A percentile compares a stretch with the other conserved stretches of the same genome.
Conservation (phyloP, 441 rosid genomes). For the Capsella rubella region DNA sequence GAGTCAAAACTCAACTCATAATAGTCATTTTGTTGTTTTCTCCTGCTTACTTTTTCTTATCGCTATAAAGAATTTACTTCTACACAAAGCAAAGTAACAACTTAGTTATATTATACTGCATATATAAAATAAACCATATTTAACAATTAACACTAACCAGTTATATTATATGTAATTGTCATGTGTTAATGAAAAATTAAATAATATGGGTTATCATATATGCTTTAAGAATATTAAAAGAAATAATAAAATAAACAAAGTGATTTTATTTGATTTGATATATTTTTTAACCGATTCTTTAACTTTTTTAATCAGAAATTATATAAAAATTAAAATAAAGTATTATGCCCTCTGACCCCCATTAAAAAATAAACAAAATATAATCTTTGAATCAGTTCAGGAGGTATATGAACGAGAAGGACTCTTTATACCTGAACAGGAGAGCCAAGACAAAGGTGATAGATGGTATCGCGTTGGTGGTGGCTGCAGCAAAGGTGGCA, state of each 20-base stretch:
- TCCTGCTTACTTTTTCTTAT: background rate
- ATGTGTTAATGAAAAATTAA: background rate
- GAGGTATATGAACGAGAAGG: background rate
- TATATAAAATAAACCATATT: no score
- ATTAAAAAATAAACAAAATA: background rate
- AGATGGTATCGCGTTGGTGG: slow-evolving; percentile 78
- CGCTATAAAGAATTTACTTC: background rate
- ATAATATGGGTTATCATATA: background rate
- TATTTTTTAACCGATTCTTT: slow-evolving; percentile 4
- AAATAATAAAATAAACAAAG: slow-evolving; percentile 19
- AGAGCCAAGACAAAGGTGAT: slow-evolving; percentile 72
- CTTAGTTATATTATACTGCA: background rate
- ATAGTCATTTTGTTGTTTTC: background rate
- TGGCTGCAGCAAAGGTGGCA: slow-evolving; percentile 90
- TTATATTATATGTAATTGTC: background rate
- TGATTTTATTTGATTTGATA: background rate
- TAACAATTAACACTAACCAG: no score
- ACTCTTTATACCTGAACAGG: slow-evolving; percentile 54
- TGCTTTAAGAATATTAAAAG: slow-evolving; percentile 29
- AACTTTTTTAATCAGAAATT: background rate
- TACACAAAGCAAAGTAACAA: background rate
- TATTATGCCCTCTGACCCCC: slow-evolving; percentile 41
- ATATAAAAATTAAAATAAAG: background rate
- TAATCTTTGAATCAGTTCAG: background rate
- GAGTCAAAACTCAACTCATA: background rate